phyloP scores from a whole-genome alignment of 176 grass and related monocot species.

The Eleusine coracana region DNA sequence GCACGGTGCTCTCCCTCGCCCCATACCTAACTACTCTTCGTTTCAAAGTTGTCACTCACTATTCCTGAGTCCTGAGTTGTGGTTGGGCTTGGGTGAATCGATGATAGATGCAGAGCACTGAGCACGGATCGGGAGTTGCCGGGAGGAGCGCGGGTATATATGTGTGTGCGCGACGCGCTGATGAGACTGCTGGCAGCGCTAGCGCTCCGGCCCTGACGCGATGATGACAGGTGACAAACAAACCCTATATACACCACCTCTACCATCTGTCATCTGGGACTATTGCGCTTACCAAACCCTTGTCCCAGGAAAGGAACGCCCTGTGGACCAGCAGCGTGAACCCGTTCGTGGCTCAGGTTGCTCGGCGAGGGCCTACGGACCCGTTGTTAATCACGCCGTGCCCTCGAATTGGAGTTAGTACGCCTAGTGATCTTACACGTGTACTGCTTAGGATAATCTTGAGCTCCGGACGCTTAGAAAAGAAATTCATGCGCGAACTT shows the following conservation, averaged over 20 bases:
- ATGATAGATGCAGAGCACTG: slow-evolving; percentile 21
- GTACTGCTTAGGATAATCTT: slow-evolving; percentile 12
- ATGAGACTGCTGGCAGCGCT: not conserved
- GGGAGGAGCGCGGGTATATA: slow-evolving; percentile 37
- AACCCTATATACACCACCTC: not conserved
- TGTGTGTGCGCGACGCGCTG: slow-evolving; percentile 8
- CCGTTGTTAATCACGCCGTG: slow-evolving; percentile 20
- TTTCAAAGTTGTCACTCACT: too few relatives aligned
- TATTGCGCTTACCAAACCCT: slow-evolving; percentile 66
- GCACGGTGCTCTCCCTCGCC: slow-evolving; percentile 77
- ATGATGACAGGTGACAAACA: slow-evolving; percentile 30
- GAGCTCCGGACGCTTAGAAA: not conserved
- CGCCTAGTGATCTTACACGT: slow-evolving; percentile 28
- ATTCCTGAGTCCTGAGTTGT: too few relatives aligned
- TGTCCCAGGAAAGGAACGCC: slow-evolving; percentile 48
- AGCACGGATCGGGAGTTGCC: not conserved
- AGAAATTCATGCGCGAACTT: not conserved
- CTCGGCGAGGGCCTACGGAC: slow-evolving; percentile 27
- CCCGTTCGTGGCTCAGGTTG: slow-evolving; percentile 43
- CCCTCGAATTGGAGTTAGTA: slow-evolving; percentile 13
- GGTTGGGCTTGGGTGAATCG: not conserved
- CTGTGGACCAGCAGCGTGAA: not conserved
- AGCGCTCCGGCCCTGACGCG: not conserved
- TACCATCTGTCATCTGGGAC: slow-evolving; percentile 25
- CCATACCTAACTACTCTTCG: slow-evolving; percentile 41